A percentile compares a stretch with the other conserved stretches of the same genome.
Conservation (phyloP, 805 yeast species). For the Debaryomyces castellii region DNA sequence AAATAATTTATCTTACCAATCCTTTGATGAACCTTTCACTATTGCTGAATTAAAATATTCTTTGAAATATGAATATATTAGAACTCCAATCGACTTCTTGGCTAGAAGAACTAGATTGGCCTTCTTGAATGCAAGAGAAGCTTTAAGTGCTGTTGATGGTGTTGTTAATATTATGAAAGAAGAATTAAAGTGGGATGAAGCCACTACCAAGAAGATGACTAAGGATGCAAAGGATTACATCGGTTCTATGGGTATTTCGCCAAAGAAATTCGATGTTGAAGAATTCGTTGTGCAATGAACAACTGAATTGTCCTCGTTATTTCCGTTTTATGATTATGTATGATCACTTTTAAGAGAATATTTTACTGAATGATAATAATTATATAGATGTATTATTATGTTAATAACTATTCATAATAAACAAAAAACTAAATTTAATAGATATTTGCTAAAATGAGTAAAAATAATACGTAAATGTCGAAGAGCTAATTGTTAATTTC, state of each 20-base stretch:
- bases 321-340: conserved; percentile 7
- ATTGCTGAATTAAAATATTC: conserved; percentile 88
- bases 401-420: not conserved
- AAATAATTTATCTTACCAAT: conserved; percentile 44
- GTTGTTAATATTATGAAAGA: conserved; percentile 84
- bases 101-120: conserved; percentile 94
- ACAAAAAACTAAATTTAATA: conserved; percentile 1
- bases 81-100: conserved; percentile 86
- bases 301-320: too few species aligned
- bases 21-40: conserved; percentile 80
- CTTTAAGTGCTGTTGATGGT: conserved; percentile 74
- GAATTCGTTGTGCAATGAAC: conserved; percentile 21
- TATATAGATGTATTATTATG: not conserved
- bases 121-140: conserved; percentile 84
- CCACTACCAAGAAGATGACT: conserved; percentile 54
- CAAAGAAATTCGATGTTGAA: conserved; percentile 24
- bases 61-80: conserved; percentile 76
- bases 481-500: conserved; percentile 9
- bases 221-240: conserved; percentile 55
- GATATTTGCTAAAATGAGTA: not conserved
- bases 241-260: conserved; percentile 56
- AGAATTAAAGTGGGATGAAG: conserved; percentile 72
- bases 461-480: too few species aligned
- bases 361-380: not conserved
- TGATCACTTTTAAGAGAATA: conserved; percentile 10